These are phyloP conservation scores for Cladobotryum mycophilum DNA, from an alignment of 2,329 filamentous ascomycete genomes.

Conservation along the genomic window DNA sequence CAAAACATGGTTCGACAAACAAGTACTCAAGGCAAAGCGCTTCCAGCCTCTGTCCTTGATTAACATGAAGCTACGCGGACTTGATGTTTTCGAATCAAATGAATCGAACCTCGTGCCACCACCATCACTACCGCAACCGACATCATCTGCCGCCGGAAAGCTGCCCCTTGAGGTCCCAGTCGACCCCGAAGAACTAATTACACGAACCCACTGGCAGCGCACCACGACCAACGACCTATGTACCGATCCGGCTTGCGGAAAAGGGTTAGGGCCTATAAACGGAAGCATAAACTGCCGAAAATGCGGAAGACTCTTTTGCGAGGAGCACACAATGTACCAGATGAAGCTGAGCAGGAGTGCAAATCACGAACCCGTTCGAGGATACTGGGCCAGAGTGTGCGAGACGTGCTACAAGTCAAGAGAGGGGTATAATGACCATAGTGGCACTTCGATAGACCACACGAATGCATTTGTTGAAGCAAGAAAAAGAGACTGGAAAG, in stretches of 20 bases:
- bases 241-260: constrained; percentile 80
- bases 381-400: constrained; percentile 90
- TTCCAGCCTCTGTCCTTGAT: constrained; percentile 88
- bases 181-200: constrained; percentile 88
- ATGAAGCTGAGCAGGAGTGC: constrained; percentile 93
- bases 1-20: constrained; percentile 93
- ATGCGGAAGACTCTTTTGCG: constrained; percentile 90
- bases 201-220: constrained; percentile 82
- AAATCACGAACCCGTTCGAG: constrained; percentile 80
- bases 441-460: constrained; percentile 64
- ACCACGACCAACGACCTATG: constrained; percentile 69
- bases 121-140: constrained; percentile 16
- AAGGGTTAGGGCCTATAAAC: constrained; percentile 69
- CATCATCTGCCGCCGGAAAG: constrained; percentile 29
- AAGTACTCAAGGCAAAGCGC: constrained; percentile 86
- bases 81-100: constrained; percentile 93
- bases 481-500: constrained; percentile 75
- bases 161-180: constrained; percentile 37
- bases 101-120: constrained; percentile 45
- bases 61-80: constrained; percentile 86
- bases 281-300: constrained; percentile 89
- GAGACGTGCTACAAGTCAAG: constrained; percentile 99
- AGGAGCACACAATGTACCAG: constrained; percentile 98
- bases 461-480: constrained; percentile 63
- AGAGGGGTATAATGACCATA: constrained; percentile 89